Percentiles rank a stretch among this genome's conserved stretches.
Evolutionary conservation across 805 yeast genomes (phyloP).

Genomic region (Saturnispora quitensis): DNA sequence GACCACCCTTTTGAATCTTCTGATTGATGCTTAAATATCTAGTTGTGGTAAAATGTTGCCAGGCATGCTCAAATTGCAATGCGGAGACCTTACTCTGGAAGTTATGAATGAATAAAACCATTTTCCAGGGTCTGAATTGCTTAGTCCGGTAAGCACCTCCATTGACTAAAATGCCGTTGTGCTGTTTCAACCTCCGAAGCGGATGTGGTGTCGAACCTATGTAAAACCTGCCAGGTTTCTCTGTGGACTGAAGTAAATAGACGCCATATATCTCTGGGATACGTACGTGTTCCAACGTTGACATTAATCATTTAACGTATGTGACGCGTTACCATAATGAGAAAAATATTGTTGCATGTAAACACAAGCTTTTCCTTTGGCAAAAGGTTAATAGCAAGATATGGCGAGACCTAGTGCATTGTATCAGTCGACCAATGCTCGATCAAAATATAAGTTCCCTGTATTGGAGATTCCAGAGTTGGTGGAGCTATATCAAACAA

Average conservation of each 20-base stretch:
- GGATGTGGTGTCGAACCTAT: slow-evolving; percentile 84
- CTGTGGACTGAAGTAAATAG: slow-evolving; percentile 54
- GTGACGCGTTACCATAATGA: background rate
- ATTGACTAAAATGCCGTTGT: slow-evolving; percentile 53
- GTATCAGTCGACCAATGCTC: slow-evolving; percentile 21
- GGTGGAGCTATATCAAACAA: slow-evolving; percentile 20
- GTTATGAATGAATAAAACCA: slow-evolving; percentile 54
- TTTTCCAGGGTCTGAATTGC: slow-evolving; percentile 67
- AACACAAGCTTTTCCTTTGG: background rate
- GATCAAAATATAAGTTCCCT: slow-evolving; percentile 27
- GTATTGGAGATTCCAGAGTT: slow-evolving; percentile 24
- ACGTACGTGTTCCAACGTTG: background rate
- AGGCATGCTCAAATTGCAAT: slow-evolving; percentile 76
- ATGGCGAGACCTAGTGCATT: slow-evolving; percentile 32
- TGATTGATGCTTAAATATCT: slow-evolving; percentile 38
- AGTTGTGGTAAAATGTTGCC: slow-evolving; percentile 66
- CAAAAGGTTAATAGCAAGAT: background rate
- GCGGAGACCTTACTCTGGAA: slow-evolving; percentile 65
- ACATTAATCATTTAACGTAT: background rate
- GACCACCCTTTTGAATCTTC: slow-evolving; percentile 1
- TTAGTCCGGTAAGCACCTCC: slow-evolving; percentile 71
- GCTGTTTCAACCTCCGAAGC: slow-evolving; percentile 56
- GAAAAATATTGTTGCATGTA: background rate
- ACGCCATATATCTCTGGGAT: slow-evolving; percentile 53
- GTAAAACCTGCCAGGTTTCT: slow-evolving; percentile 52